Evolutionary conservation across 208 protist species (phyloP).

Genomic region (Leishmania turanica): DNA sequence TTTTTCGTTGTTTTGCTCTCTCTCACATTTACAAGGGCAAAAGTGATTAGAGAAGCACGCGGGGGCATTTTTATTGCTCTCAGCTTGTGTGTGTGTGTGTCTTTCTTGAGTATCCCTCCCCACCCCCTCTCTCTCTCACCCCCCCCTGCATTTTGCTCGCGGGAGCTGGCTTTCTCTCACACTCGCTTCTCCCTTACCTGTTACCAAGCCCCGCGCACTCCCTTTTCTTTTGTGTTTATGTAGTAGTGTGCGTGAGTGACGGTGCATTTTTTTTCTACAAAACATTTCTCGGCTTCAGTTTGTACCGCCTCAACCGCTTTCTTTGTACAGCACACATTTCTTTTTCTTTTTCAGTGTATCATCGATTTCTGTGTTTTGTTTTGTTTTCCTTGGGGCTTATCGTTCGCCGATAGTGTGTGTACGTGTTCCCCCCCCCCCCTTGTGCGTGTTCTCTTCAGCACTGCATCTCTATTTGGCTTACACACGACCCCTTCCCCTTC

Average conservation of each 20-base stretch:
- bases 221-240: not conserved
- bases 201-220: not conserved
- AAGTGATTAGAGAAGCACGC: not conserved
- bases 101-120: not conserved
- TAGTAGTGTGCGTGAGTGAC: not conserved
- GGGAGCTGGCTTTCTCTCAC: not conserved
- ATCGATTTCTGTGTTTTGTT: not conserved
- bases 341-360: not conserved
- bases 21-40: not conserved
- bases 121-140: too few species aligned
- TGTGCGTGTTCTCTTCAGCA: too few species aligned
- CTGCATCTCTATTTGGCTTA: not conserved
- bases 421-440: not conserved
- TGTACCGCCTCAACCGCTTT: not conserved
- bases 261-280: not conserved
- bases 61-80: not conserved
- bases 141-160: not conserved
- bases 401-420: not conserved
- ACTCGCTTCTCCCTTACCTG: not conserved
- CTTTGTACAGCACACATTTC: too few species aligned
- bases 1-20: too few species aligned
- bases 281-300: not conserved
- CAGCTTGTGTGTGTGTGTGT: not conserved
- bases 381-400: not conserved
- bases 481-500: not conserved